These are phyloP conservation scores for Murraya paniculata DNA, from an alignment of 345 rosid species.

Conservation along the genomic window DNA sequence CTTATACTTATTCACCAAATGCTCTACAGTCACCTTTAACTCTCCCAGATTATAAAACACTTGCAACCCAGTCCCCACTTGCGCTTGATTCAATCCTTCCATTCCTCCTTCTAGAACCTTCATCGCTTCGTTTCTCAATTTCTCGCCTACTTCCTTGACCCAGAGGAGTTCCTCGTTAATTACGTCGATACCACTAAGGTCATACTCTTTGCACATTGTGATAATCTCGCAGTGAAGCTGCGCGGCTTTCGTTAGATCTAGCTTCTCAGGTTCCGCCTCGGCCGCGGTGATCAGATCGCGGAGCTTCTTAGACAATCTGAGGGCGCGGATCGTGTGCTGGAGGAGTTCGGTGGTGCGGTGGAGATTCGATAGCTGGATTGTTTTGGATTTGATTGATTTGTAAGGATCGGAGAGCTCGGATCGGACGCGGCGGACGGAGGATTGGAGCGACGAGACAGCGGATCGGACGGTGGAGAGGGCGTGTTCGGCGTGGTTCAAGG, in stretches of 20 bases:
- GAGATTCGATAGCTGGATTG: slow-evolving; percentile 68
- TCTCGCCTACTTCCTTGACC: slow-evolving; percentile 68
- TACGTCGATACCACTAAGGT: slow-evolving; percentile 64
- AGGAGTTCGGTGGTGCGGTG: slow-evolving; percentile 69
- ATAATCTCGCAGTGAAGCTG: slow-evolving; percentile 83
- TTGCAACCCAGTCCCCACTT: slow-evolving; percentile 95
- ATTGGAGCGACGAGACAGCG: slow-evolving; percentile 80
- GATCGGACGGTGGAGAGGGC: slow-evolving; percentile 87
- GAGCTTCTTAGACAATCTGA: slow-evolving; percentile 76
- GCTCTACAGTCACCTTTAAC: slow-evolving; percentile 72
- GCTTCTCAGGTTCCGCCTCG: slow-evolving; percentile 61
- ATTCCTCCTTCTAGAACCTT: slow-evolving; percentile 86
- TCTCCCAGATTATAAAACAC: slow-evolving; percentile 96
- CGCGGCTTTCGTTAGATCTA: slow-evolving; percentile 93
- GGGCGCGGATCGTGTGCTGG: slow-evolving; percentile 76
- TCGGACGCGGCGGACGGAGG: slow-evolving; percentile 75
- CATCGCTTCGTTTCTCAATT: slow-evolving; percentile 70
- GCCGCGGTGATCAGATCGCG: slow-evolving; percentile 60
- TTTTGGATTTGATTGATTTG: slow-evolving; percentile 63
- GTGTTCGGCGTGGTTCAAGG: slow-evolving; percentile 76
- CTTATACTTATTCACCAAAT: slow-evolving; percentile 72
- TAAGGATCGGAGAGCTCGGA: slow-evolving; percentile 88
- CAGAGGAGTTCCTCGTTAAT: slow-evolving; percentile 73
- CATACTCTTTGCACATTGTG: slow-evolving; percentile 72
- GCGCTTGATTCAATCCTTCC: slow-evolving; percentile 96